These are phyloP conservation scores for Diaporthe sp. DNA, from an alignment of 2,329 filamentous ascomycete genomes.

Conservation along the genomic window DNA sequence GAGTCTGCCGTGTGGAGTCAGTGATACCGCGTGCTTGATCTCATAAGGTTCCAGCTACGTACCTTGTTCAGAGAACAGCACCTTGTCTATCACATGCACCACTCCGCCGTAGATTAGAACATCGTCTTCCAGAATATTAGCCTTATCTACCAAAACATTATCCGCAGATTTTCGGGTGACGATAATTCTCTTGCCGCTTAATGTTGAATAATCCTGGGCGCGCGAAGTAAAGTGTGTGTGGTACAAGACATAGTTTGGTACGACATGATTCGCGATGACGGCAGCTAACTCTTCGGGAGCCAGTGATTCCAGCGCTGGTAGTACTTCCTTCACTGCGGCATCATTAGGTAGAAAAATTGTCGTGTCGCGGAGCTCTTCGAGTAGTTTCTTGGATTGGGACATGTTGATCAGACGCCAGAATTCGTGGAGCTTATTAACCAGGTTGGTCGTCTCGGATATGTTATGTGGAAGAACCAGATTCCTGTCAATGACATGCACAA, in stretches of 20 bases:
- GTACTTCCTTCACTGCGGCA: background rate
- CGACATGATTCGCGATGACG: background rate
- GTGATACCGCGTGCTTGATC: background rate
- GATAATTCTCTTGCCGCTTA: background rate
- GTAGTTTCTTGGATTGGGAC: background rate
- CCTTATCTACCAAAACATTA: background rate
- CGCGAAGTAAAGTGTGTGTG: background rate
- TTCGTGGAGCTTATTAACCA: background rate
- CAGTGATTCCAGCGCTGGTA: background rate
- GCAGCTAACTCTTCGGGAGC: background rate
- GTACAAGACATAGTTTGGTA: conserved; percentile 3
- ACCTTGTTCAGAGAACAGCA: background rate
- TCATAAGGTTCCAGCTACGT: background rate
- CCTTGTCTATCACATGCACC: conserved; percentile 10
- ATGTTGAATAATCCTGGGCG: background rate
- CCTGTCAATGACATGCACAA: conserved; percentile 6
- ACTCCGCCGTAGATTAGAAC: conserved; percentile 4
- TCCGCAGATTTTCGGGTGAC: background rate
- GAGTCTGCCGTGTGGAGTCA: background rate
- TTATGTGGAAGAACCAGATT: conserved; percentile 13
- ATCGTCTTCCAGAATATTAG: background rate
- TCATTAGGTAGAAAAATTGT: conserved; percentile 2
- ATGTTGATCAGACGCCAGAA: conserved; percentile 5
- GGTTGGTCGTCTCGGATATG: conserved; percentile 6
- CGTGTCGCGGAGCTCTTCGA: conserved; percentile 8